Conservation (phyloP, 78 protist genomes). For the Planoprotostelium fungivorum region DNA sequence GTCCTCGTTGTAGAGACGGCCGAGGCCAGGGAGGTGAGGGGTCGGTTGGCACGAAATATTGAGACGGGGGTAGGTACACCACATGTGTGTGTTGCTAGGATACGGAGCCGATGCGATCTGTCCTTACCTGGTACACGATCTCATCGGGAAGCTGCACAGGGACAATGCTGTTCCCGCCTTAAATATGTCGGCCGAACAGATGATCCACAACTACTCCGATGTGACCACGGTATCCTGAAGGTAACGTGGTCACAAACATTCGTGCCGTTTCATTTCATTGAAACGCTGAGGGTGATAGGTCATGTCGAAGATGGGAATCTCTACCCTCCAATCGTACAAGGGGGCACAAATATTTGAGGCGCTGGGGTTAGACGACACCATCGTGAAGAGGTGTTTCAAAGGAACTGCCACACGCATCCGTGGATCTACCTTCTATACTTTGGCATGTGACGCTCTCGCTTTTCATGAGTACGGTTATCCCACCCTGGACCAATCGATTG, state of each 20-base stretch:
- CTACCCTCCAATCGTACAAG: constrained; percentile 73
- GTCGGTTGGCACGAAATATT: background rate
- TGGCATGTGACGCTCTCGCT: constrained; percentile 50
- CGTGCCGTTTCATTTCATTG: background rate
- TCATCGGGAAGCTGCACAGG: constrained; percentile 22
- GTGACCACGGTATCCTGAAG: constrained; percentile 67
- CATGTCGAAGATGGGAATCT: constrained; percentile 90
- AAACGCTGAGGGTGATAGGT: constrained; percentile 21
- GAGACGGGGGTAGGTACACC: constrained; percentile 34
- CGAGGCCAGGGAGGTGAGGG: constrained; percentile 66
- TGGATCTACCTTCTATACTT: constrained; percentile 34
- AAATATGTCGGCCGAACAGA: background rate
- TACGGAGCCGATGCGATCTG: constrained; percentile 84
- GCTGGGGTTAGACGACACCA: constrained; percentile 67
- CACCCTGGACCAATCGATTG: background rate
- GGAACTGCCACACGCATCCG: constrained; percentile 71
- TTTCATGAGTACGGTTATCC: constrained; percentile 30
- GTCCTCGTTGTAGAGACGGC: constrained; percentile 66
- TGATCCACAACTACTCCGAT: constrained; percentile 34
- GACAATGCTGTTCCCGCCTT: background rate
- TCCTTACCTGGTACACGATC: constrained; percentile 63
- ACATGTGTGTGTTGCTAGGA: constrained; percentile 73
- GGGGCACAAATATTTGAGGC: constrained; percentile 94
- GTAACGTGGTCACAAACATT: background rate
- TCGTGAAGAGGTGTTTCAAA: constrained; percentile 68